Conservation (phyloP, 768 basidiomycete species). For the Suillus cothurnatus region DNA sequence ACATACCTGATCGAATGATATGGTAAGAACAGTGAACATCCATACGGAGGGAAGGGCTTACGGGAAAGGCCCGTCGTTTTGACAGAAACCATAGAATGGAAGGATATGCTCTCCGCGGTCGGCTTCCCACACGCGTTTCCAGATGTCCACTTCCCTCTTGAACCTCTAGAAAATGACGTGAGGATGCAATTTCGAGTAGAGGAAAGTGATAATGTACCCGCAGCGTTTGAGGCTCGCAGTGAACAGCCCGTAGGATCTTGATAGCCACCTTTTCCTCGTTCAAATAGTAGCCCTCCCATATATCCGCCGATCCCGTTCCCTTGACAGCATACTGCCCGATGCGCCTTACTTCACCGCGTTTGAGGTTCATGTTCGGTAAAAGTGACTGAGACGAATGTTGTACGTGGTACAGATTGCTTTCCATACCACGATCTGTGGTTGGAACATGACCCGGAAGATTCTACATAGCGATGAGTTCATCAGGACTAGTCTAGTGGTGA, state of each 20-base stretch:
- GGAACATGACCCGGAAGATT: slow-evolving; percentile 21
- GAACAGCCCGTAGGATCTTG: slow-evolving; percentile 55
- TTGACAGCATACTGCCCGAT: slow-evolving; percentile 51
- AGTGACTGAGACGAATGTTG: slow-evolving; percentile 48
- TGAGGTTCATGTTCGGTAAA: slow-evolving; percentile 52
- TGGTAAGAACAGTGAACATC: not conserved
- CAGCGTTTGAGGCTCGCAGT: slow-evolving; percentile 46
- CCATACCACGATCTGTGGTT: slow-evolving; percentile 43
- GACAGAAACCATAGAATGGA: slow-evolving; percentile 60
- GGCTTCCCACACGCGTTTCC: slow-evolving; percentile 53
- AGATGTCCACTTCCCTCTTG: slow-evolving; percentile 53
- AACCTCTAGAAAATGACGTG: slow-evolving; percentile 43
- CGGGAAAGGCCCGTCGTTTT: slow-evolving; percentile 60
- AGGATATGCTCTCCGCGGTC: slow-evolving; percentile 55
- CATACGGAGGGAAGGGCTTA: slow-evolving; percentile 24
- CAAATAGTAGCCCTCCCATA: slow-evolving; percentile 57
- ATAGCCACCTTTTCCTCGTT: slow-evolving; percentile 57
- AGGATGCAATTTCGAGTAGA: not conserved
- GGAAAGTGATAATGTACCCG: slow-evolving; percentile 32
- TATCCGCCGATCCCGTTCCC: slow-evolving; percentile 55
- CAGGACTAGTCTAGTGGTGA: not conserved
- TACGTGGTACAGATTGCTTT: slow-evolving; percentile 51
- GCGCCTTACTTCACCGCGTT: slow-evolving; percentile 53
- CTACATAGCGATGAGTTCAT: slow-evolving; percentile 22
- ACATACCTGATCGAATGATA: slow-evolving; percentile 44